Percentiles rank a stretch among this genome's conserved stretches.
phyloP scores from a whole-genome alignment of 2,329 filamentous ascomycete genomes.

The Aspergillus persii region DNA sequence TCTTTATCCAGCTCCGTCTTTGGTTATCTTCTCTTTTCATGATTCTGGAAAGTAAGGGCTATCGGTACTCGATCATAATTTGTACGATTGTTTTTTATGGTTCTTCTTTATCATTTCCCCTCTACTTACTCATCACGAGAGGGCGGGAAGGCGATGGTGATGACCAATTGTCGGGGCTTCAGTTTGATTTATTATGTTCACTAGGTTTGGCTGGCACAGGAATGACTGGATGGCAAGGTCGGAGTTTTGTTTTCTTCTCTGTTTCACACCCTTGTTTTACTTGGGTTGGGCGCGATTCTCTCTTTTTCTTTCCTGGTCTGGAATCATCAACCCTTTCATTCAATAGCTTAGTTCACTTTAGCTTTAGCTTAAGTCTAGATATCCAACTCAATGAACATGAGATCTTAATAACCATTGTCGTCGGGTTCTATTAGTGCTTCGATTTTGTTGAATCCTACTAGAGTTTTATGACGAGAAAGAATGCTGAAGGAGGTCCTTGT shows the following conservation, averaged over 20 bases:
- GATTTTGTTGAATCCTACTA: too few relatives aligned
- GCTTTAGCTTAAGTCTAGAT: constrained; percentile 13
- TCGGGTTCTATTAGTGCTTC: background rate
- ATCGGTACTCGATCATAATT: constrained; percentile 10
- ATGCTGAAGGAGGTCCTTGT: too few relatives aligned
- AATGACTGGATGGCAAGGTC: constrained; percentile 8
- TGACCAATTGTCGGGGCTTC: constrained; percentile 11
- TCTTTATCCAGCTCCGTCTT: constrained; percentile 8
- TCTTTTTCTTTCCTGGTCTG: background rate
- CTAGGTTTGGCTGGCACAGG: background rate
- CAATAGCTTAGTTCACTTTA: background rate
- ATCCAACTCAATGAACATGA: constrained; percentile 16
- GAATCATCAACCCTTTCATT: background rate
- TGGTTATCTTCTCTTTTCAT: constrained; percentile 2
- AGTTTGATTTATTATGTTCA: background rate
- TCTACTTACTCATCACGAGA: background rate
- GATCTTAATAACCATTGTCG: background rate
- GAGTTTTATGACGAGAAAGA: too few relatives aligned
- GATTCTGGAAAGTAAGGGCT: constrained; percentile 6
- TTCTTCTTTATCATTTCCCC: background rate
- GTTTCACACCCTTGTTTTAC: constrained; percentile 3
- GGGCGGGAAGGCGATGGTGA: background rate
- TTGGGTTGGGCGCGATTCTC: constrained; percentile 1
- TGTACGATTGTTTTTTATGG: constrained; percentile 5
- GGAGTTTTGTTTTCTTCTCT: constrained; percentile 1